Evolutionary conservation across 192 early-diverging fungal species (phyloP), one percentile per base, ranked within the genome.

Genomic region (Diversispora eburnea): DNA sequence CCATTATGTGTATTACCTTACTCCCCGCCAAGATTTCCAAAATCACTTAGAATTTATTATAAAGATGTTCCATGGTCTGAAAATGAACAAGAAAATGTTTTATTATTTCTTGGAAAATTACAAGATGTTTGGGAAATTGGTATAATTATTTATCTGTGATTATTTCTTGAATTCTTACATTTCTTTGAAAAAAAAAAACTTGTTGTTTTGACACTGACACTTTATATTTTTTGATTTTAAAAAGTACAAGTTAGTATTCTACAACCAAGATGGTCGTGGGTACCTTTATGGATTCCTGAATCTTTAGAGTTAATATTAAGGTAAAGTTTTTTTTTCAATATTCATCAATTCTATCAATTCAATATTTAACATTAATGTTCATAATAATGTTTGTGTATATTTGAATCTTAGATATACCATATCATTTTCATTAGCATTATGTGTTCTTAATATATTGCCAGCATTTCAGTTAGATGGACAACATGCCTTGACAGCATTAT

Each of bases 401-500:
- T 33, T 5, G 10, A 33, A 19, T 8, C 19, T 45, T 62, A 90
- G 84, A 47, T 92, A 90, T 66, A 87, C 82, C 15, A 82, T 88
- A 41, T 89, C 90, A 10, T 87, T 92, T 55, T 88, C 90, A 12
- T 52, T 88, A 13, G 90, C 90, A 20, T 72, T 92, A 43, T 81
- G 89, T 6, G 47, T 92, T 8, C 71, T 92, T 20, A 92, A 92
- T 70, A 92, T 92, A 76, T 77, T 92, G 17, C 91, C 91, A 3
- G 88, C 89, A 8, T 82, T 84, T 51, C 78, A 86, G 57, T 77
- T 92, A 68, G 91, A 92, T 74, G 91, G 91, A n/a, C 79, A 91
- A 51, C 87, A 89, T 74, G 88, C 91, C 2, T 72, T 90, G 39
- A 69, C 75, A 43, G 82, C 84, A 12, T 52, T 87, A 67, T 17